Evolutionary conservation across 2,329 filamentous ascomycete genomes (phyloP), one percentile per base, ranked within the genome.

Genomic region (Xylaria sp.): DNA sequence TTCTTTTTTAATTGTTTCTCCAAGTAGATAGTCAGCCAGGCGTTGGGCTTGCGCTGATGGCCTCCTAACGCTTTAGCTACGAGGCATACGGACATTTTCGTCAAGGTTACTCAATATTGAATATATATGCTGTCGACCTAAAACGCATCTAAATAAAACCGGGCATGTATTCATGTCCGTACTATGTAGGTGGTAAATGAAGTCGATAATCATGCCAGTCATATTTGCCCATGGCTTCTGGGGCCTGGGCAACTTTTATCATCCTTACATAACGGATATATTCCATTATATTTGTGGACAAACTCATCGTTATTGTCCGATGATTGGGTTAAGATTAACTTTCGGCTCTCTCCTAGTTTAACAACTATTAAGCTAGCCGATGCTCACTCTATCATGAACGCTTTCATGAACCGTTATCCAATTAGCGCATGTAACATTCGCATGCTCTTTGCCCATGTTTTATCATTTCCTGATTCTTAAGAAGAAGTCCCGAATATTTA

Each of bases 401-500:
- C 59, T 53, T 59, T 62, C 30, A 4, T 56, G 34, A 52, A 57
- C 43, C 57, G 23, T 20, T 52, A 56, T 46, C 43, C 57, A 45
- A 63, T 65, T 43, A 66, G 50, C 53, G 10, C 25, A 53, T 45
- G 23, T 48, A 46, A 30, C 28, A 9, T 60, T 59, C 41, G 12
- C 32, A 20, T 34, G 25, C 28, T 41, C 45, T 43, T 28, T 20
- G 25, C 43, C 13, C 36, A 23, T 9, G 10, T 58, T 25, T 43
- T 43, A 7, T 32, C 25, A 52, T 60, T 39, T n/a, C 25, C 39
- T 36, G 10, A 9, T 20, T 20, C 15, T 30, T 46, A 4, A 39
- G 34, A 32, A 57, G 25, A 58, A 48, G 7, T 28, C 34, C 32
- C 34, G 28, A 39, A 18, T n/a, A n/a, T 28, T 59, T 73, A 86